Evolutionary conservation across 2,329 filamentous ascomycete genomes (phyloP), one percentile per base, ranked within the genome.

Genomic region (Cercospora beticola): DNA sequence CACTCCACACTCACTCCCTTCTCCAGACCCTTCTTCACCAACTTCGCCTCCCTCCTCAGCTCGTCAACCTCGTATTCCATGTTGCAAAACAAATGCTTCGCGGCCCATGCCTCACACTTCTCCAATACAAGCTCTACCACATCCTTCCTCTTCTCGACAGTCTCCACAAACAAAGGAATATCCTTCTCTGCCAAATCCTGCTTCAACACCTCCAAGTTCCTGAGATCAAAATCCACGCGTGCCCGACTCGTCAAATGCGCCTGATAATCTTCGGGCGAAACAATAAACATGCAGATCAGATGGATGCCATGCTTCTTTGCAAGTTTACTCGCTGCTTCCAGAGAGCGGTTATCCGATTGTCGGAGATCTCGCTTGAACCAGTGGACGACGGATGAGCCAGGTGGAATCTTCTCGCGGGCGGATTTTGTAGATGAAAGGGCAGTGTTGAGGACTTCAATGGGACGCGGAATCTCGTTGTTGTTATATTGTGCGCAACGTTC

Each of bases 21-120:
- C 16, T 88, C 84, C 0, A 90, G 80, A 68, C 90, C 87, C 49
- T 84, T 78, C 30, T 82, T 85, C 0, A 92, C 85, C 75, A 97
- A 80, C 30, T 83, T 83, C 0, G 89, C 88, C 74, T 97, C 94
- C 5, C 93, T 85, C 54, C 93, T 84, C 67, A 97, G 80, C 80
- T 97, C 94, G 76, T 97, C 94, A 0, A 96, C 92, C 78, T 97
- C 94, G 75, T 97, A 97, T 78, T 97, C 93, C 67, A 93, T 88
- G 76, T 97, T 97, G 59, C 91, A 89, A 75, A 89, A 96, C 2
- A 97, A 72, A 74, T 95, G 91, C 60, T 85, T 89, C 0, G 88
- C 90, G 0, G 87, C 87, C 93, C 92, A 97, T 69, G 88, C 82
- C 31, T 87, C 82, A 77, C 91, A 87, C 49, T 94, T 81, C 62